Conservation (phyloP, 305 asterid genomes). For the Euphrasia arctica region DNA sequence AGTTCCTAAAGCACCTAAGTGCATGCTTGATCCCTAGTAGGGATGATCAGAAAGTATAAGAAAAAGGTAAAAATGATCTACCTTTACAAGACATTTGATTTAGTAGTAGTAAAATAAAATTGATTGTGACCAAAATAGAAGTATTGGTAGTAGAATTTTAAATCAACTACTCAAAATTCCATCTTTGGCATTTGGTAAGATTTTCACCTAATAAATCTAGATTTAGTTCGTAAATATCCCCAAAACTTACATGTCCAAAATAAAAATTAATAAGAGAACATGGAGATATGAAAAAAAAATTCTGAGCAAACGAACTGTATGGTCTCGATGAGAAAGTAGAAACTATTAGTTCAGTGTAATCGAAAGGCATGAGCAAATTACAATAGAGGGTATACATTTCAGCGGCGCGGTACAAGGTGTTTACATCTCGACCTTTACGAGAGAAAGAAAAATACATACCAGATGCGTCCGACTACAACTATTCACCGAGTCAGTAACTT, state of each 20-base stretch:
- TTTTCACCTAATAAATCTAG: background rate
- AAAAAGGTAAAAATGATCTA: slow-evolving; percentile 25
- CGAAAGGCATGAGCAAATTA: slow-evolving; percentile 14
- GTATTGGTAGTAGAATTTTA: too few species aligned
- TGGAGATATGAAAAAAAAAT: background rate
- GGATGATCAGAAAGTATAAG: slow-evolving; percentile 5
- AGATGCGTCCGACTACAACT: background rate
- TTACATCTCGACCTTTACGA: slow-evolving; percentile 12
- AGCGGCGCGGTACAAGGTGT: slow-evolving; percentile 11
- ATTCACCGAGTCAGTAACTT: slow-evolving; percentile 76
- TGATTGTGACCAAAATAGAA: too few species aligned
- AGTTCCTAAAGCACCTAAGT: background rate
- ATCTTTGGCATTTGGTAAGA: too few species aligned
- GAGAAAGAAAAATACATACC: slow-evolving; percentile 22
- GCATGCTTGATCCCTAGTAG: background rate
- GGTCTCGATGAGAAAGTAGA: slow-evolving; percentile 3
- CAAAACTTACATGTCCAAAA: background rate
- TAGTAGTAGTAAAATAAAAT: too few species aligned
- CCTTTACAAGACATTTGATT: too few species aligned
- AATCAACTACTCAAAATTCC: too few species aligned
- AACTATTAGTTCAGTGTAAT: slow-evolving; percentile 16
- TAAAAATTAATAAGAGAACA: background rate
- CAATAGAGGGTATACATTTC: background rate
- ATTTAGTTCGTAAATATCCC: background rate
- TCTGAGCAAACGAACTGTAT: background rate